Base-by-base conservation (phyloP, 805 yeast genomes). In the Yarrowia sp. region DNA sequence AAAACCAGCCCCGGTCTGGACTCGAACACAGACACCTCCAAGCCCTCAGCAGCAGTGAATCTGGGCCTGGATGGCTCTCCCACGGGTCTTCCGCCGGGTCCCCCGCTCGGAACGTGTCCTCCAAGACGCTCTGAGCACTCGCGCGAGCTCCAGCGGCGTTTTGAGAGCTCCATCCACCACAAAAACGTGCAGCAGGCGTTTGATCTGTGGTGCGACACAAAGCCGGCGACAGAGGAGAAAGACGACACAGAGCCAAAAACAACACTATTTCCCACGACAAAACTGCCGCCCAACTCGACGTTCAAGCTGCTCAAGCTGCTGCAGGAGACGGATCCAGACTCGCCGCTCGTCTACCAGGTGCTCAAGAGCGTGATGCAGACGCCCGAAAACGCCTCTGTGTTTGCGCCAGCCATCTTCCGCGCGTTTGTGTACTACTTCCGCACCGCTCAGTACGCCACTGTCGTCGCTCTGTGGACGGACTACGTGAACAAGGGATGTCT, bases 21-120 rank as follows among this genome's bases (percentile, higher is more conserved):
- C 19, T 44, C 14, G 51, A 25, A 12, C 3, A 14, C 33, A 7
- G 16, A 44, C 13, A 0, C 25, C 13, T 3, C 35, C 6, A 25
- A 25, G 21, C 35, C 51, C 12, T 44, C 35, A 14, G 56, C 56
- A 1, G 31, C 39, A 6, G 19, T 22, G 31, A 47, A 47, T 22
- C 13, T 47, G 39, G 56, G 56, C 8, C 56, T 47, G 1, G 53
- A 46, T 13, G 53, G 53, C 18, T 31, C 53, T 14, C 53, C 53
- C 6, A 6, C 24, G 33, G 53, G 25, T 4, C 25, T 13, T 12
- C 53, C 36, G n/a, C 53, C 53, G 33, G 53, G 53, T 6, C 36
- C 53, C 8, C 53, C 53, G 12, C 6, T 16, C 3, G 35, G 35
- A 0, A 16, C 13, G 3, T 29, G 25, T 46, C 25, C 19, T 18